phyloP scores from a whole-genome alignment of 2,329 filamentous ascomycete species.

The Cephalotrichum gorgonifer region DNA sequence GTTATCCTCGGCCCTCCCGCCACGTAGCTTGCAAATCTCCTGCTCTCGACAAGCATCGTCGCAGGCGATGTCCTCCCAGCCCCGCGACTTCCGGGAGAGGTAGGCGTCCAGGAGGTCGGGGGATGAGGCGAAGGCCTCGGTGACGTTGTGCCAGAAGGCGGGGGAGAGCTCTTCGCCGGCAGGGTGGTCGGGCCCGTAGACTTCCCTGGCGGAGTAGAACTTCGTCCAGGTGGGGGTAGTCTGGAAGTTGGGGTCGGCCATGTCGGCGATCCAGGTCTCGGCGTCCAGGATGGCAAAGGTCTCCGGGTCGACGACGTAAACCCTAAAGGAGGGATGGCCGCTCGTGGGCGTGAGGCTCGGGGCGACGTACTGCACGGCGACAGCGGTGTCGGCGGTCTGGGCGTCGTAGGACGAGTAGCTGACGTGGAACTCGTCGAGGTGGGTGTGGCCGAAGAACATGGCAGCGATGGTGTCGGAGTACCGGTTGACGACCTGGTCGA shows the following conservation, averaged over 20 bases:
- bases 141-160: constrained; percentile 50
- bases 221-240: constrained; percentile 37
- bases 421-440: constrained; percentile 45
- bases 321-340: constrained; percentile 45
- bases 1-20: constrained; percentile 40
- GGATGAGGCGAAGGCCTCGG: constrained; percentile 32
- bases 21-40: constrained; percentile 43
- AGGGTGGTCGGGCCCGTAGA: constrained; percentile 37
- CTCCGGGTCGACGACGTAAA: constrained; percentile 46
- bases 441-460: constrained; percentile 48
- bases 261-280: constrained; percentile 43
- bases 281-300: constrained; percentile 45
- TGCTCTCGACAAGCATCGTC: constrained; percentile 27
- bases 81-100: constrained; percentile 34
- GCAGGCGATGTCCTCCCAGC: constrained; percentile 29
- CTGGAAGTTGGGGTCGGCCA: constrained; percentile 31
- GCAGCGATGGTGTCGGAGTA: constrained; percentile 43
- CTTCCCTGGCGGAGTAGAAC: constrained; percentile 45
- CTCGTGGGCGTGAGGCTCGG: constrained; percentile 44
- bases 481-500: constrained; percentile 42
- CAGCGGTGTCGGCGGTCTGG: constrained; percentile 30
- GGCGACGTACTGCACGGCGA: constrained; percentile 40
- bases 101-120: constrained; percentile 33
- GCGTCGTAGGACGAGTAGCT: constrained; percentile 37
- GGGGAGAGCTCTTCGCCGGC: constrained; percentile 36